phyloP scores from a whole-genome alignment of 257 asterid species.

The Fraxinus quadrangulata region DNA sequence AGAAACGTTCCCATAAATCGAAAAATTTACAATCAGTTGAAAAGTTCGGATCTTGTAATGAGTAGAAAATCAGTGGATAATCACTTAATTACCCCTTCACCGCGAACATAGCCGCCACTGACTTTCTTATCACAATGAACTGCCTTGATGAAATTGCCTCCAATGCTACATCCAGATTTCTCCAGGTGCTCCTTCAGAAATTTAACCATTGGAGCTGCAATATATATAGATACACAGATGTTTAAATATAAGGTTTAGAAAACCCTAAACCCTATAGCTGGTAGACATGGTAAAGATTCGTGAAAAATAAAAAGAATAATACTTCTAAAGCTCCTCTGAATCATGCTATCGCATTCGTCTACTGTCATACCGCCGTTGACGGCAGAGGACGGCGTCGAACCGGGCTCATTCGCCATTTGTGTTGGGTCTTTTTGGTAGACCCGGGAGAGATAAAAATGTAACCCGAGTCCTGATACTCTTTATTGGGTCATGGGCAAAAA shows the following conservation, averaged over 20 bases:
- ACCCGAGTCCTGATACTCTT: neutral
- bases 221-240: neutral
- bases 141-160: constrained; percentile 65
- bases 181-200: constrained; percentile 70
- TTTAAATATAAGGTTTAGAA: neutral
- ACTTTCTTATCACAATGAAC: constrained; percentile 38
- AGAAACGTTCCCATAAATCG: neutral
- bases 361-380: constrained; percentile 43
- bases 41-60: neutral
- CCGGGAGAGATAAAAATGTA: neutral
- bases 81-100: constrained; percentile 54
- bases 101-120: constrained; percentile 65
- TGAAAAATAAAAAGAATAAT: neutral
- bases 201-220: constrained; percentile 78
- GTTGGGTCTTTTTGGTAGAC: neutral
- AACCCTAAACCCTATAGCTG: constrained; percentile 24
- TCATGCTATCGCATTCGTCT: constrained; percentile 65
- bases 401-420: constrained; percentile 12
- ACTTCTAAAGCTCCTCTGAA: constrained; percentile 66
- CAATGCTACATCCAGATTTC: constrained; percentile 67
- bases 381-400: neutral
- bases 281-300: neutral
- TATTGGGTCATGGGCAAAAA: neutral
- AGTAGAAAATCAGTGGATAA: neutral
- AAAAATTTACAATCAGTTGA: neutral